phyloP scores from a whole-genome alignment of 352 stramenopile species.

The Globisporangium camurandrum region DNA sequence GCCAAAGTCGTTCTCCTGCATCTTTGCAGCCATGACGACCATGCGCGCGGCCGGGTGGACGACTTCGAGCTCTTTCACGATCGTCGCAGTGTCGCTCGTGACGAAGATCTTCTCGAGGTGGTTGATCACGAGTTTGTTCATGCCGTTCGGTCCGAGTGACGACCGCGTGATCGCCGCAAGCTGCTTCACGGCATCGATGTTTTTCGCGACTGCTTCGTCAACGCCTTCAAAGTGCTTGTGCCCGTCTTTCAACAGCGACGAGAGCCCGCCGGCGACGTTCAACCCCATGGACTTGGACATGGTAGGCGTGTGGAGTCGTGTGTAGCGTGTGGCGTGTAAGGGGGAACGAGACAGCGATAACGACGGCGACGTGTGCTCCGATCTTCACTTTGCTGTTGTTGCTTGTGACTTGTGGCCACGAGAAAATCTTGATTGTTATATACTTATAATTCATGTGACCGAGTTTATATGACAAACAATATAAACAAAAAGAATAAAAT shows the following conservation, averaged over 20 bases:
- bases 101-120: conserved; percentile 99
- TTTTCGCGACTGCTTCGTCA: conserved; percentile 95
- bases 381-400: too few relatives aligned
- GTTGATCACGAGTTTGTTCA: conserved; percentile 99
- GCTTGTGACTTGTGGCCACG: too few relatives aligned
- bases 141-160: conserved; percentile 97
- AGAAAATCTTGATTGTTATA: not conserved
- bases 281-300: conserved; percentile 93
- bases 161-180: conserved; percentile 96
- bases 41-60: conserved; percentile 98
- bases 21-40: conserved; percentile 96
- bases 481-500: too few relatives aligned
- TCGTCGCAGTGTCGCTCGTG: conserved; percentile 98
- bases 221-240: conserved; percentile 95
- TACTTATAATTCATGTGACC: too few relatives aligned
- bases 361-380: not conserved
- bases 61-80: conserved; percentile 98
- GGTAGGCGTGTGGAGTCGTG: conserved; percentile 3
- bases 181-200: conserved; percentile 98
- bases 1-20: conserved; percentile 96
- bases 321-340: not conserved
- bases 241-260: conserved; percentile 97
- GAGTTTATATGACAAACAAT: too few relatives aligned
- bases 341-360: too few relatives aligned
- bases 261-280: conserved; percentile 94